These are phyloP conservation scores for Arachis stenosperma DNA, from an alignment of 306 rosid species.

Conservation along the genomic window DNA sequence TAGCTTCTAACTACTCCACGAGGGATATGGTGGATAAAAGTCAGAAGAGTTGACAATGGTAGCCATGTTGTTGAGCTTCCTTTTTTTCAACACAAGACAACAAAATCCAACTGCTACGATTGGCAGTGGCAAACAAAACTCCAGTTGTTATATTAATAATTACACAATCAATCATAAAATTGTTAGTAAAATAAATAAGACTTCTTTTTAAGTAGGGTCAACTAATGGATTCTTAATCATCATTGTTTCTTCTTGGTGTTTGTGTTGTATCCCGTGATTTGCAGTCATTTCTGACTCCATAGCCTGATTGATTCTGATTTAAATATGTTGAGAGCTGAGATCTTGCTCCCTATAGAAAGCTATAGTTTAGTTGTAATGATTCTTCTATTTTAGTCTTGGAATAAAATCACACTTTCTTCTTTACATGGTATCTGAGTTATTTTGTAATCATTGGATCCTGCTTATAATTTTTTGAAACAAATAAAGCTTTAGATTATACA, in stretches of 20 bases:
- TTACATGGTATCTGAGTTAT: background rate
- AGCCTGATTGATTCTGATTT: slow-evolving; percentile 29
- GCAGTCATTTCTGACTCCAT: slow-evolving; percentile 40
- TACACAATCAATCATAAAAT: slow-evolving; percentile 30
- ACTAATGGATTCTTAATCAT: slow-evolving; percentile 40
- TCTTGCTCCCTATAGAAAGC: slow-evolving; percentile 28
- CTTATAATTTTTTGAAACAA: slow-evolving; percentile 2
- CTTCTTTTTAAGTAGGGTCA: slow-evolving; percentile 20
- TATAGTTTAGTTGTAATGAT: slow-evolving; percentile 20
- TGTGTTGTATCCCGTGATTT: slow-evolving; percentile 27
- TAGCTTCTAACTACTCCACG: slow-evolving; percentile 56
- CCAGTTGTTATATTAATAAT: slow-evolving; percentile 19
- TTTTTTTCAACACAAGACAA: slow-evolving; percentile 55
- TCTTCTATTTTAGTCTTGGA: background rate
- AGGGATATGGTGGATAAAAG: slow-evolving; percentile 39
- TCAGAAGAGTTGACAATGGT: slow-evolving; percentile 58
- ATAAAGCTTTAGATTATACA: background rate
- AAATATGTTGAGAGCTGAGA: background rate
- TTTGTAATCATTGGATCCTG: slow-evolving; percentile 10
- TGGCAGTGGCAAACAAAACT: slow-evolving; percentile 31
- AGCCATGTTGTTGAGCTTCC: slow-evolving; percentile 58
- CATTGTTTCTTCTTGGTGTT: background rate
- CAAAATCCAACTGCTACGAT: slow-evolving; percentile 59
- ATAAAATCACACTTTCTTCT: background rate
- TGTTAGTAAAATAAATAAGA: slow-evolving; percentile 17